Base-by-base conservation (phyloP, 192 early-diverging fungal species). In the Rhizoclosmatium globosum region DNA sequence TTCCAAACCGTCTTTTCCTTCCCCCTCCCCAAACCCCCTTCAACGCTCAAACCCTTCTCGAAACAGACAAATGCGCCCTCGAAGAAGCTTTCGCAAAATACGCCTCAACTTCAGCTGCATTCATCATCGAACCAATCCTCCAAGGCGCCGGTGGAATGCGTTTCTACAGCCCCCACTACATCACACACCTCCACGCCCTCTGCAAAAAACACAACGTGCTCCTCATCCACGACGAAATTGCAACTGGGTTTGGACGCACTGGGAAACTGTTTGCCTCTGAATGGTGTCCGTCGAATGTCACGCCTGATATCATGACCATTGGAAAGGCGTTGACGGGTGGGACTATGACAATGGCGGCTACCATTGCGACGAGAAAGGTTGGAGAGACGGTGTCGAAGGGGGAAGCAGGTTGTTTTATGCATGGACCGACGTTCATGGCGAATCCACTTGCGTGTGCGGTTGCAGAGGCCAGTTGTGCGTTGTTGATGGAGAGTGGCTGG, bases 91-190 rank as follows among this genome's bases (percentile, higher is more conserved):
- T 76, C 41, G 74, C 19, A 9, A 41, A 64, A 41, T 46, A 76
- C 47, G 60, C 62, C 13, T 3, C 19, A 3, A 50, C 74, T 9
- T 59, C 23, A 39, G 74, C 74, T 53, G 88, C 93, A 0, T 60
- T 95, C 13, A 74, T 94, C 57, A 85, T 95, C 79, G 94, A 95
- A 71, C 94, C 94, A 0, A 78, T 95, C 15, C 53, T 95, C 13
- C 88, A 94, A 85, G 94, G 94, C 23, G 93, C 94, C 11, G 94
- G 94, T 38, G 94, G 94, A 59, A 95, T 95, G 94, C 82, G 91
- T 38, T 92, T 93, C 66, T 90, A 94, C 21, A 92, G 93, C 68
- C 94, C 94, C 31, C 81, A 91, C 9, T 95, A 93, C 83, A 94
- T 95, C 68, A 83, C 84, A n/a, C 78, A 75, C 43, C 67, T 95